These are phyloP conservation scores for Porphyrellus sp. DNA, from an alignment of 1,284 basidiomycete species.

Conservation along the genomic window DNA sequence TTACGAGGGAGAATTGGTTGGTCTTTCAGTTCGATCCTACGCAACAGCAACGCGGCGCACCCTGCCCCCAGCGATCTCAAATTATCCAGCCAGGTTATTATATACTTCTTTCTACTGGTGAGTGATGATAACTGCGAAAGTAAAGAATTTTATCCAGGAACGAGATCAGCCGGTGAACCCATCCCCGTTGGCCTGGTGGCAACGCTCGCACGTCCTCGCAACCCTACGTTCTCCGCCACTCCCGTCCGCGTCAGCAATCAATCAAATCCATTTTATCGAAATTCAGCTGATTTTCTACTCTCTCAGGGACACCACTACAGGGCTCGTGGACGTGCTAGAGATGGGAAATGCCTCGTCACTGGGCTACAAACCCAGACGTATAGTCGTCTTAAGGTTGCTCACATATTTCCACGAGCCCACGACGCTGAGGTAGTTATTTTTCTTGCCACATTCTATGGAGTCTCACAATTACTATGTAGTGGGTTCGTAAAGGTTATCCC, in stretches of 20 bases:
- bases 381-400: background rate
- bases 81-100: background rate
- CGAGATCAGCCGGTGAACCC: background rate
- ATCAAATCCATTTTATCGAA: constrained; percentile 10
- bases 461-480: background rate
- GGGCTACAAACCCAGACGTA: background rate
- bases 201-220: background rate
- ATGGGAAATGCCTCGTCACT: constrained; percentile 3
- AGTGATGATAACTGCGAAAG: background rate
- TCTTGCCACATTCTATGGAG: background rate
- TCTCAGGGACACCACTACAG: background rate
- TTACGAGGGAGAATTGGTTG: background rate
- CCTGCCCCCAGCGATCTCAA: background rate
- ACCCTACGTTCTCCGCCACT: background rate
- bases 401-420: constrained; percentile 3
- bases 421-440: background rate
- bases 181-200: background rate
- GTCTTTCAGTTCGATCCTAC: background rate
- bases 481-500: background rate
- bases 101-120: background rate
- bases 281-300: background rate
- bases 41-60: background rate
- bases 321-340: background rate
- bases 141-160: background rate
- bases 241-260: background rate